Conservation (phyloP, 495 filamentous ascomycete species). For the Hyaloscypha finlandica region DNA sequence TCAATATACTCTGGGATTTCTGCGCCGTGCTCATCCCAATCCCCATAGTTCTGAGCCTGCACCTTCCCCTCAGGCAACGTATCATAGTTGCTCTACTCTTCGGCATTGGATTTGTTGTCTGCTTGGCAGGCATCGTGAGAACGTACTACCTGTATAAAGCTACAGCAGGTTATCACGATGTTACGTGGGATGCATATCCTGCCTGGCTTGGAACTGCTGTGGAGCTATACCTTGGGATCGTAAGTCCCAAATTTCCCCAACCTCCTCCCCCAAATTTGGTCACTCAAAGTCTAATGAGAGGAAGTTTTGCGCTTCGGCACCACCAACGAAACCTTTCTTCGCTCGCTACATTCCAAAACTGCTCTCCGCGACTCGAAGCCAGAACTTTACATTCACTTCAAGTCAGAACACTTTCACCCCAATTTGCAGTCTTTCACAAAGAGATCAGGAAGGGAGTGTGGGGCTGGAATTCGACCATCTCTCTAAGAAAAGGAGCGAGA, state of each 20-base stretch:
- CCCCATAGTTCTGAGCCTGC: constrained; percentile 54
- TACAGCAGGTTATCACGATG: constrained; percentile 40
- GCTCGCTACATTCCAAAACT: constrained; percentile 3
- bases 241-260: not conserved
- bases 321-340: constrained; percentile 12
- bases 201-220: constrained; percentile 41
- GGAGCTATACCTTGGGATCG: constrained; percentile 13
- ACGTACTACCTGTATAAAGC: constrained; percentile 39
- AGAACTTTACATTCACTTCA: not conserved
- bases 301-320: constrained; percentile 4
- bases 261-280: not conserved
- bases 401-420: not conserved
- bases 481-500: not conserved
- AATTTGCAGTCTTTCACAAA: not conserved
- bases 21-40: constrained; percentile 59
- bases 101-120: constrained; percentile 56
- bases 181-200: constrained; percentile 55
- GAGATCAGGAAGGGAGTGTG: not conserved
- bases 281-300: not conserved
- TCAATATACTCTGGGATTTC: constrained; percentile 63
- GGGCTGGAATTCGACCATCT: not conserved
- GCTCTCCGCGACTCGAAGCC: not conserved
- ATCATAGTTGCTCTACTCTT: constrained; percentile 61
- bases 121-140: constrained; percentile 56
- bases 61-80: constrained; percentile 55